Conservation (phyloP, 139 green algal genomes). For the Yamagishiella unicocca region DNA sequence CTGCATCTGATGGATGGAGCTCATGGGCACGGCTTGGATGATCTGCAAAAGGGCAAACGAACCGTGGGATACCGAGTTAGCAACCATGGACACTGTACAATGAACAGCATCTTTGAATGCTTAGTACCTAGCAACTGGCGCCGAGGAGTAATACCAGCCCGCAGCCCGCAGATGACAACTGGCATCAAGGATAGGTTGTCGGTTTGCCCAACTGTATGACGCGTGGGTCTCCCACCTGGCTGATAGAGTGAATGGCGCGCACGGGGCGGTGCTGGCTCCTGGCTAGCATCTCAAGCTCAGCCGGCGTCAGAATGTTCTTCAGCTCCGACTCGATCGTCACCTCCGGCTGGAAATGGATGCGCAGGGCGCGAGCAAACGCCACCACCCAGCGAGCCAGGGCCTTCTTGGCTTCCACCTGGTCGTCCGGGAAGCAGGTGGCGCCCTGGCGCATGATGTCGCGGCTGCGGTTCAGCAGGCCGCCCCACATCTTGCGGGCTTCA, state of each 20-base stretch:
- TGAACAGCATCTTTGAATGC: too few relatives aligned
- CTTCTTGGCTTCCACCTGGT: slow-evolving; percentile 37
- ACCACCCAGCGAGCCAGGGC: slow-evolving; percentile 58
- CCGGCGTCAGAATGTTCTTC: slow-evolving; percentile 40
- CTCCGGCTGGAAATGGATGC: slow-evolving; percentile 40
- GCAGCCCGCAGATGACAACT: too few relatives aligned
- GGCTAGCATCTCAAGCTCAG: slow-evolving; percentile 55
- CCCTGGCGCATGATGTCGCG: slow-evolving; percentile 71
- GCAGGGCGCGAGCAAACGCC: slow-evolving; percentile 31
- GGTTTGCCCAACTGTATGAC: too few relatives aligned
- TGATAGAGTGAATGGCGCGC: slow-evolving; percentile 55
- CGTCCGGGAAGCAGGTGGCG: slow-evolving; percentile 38
- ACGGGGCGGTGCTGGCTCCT: slow-evolving; percentile 52
- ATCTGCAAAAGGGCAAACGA: too few relatives aligned
- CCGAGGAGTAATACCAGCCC: too few relatives aligned
- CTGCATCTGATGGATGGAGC: slow-evolving; percentile 50
- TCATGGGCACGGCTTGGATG: slow-evolving; percentile 52
- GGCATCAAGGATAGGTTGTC: too few relatives aligned
- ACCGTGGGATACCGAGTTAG: too few relatives aligned
- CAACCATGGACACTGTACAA: too few relatives aligned
- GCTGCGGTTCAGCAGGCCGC: slow-evolving; percentile 65
- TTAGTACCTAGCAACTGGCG: too few relatives aligned
- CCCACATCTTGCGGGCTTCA: slow-evolving; percentile 76
- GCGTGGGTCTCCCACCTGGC: slow-evolving; percentile 54
- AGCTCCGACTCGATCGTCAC: slow-evolving; percentile 43